Percentiles rank a stretch among this genome's conserved stretches.
phyloP scores from a whole-genome alignment of 495 filamentous ascomycete species.

The Filosporella fistucella region DNA sequence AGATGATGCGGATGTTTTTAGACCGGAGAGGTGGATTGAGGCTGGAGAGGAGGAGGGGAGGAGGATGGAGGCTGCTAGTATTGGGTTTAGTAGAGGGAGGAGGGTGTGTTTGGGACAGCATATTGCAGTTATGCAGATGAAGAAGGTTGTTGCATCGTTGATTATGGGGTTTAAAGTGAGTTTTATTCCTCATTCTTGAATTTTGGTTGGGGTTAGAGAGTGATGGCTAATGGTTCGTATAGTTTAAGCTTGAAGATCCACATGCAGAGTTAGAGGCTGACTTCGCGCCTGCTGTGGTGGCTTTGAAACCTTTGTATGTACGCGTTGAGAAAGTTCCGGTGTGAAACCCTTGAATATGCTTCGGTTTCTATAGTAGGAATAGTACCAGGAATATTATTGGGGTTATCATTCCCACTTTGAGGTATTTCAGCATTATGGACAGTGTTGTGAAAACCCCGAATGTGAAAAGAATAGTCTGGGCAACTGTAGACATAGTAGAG shows the following conservation, averaged over 20 bases:
- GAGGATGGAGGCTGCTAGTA: constrained; percentile 9
- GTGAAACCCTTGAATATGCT: too few species aligned
- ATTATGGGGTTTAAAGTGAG: constrained; percentile 8
- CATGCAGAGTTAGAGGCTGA: background rate
- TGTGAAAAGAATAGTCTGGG: too few species aligned
- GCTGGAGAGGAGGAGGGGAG: background rate
- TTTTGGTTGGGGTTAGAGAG: too few species aligned
- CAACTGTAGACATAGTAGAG: too few species aligned
- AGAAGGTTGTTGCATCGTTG: constrained; percentile 8
- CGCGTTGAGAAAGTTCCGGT: too few species aligned
- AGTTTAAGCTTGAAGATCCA: constrained; percentile 4
- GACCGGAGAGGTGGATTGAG: constrained; percentile 33
- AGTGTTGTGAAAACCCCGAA: too few species aligned
- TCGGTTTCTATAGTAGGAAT: too few species aligned
- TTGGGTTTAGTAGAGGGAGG: constrained; percentile 7
- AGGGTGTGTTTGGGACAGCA: constrained; percentile 12
- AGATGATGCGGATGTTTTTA: constrained; percentile 28
- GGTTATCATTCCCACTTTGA: too few species aligned
- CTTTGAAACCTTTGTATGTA: constrained; percentile 2
- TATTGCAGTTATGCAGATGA: constrained; percentile 13
- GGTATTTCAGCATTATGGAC: too few species aligned
- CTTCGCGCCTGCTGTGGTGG: background rate
- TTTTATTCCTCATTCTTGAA: background rate
- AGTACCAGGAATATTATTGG: too few species aligned
- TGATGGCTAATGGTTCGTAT: background rate